A percentile compares a stretch with the other conserved stretches of the same genome.
These are phyloP conservation scores for Candida sphagnicola DNA, from an alignment of 805 yeast species.

Conservation along the genomic window DNA sequence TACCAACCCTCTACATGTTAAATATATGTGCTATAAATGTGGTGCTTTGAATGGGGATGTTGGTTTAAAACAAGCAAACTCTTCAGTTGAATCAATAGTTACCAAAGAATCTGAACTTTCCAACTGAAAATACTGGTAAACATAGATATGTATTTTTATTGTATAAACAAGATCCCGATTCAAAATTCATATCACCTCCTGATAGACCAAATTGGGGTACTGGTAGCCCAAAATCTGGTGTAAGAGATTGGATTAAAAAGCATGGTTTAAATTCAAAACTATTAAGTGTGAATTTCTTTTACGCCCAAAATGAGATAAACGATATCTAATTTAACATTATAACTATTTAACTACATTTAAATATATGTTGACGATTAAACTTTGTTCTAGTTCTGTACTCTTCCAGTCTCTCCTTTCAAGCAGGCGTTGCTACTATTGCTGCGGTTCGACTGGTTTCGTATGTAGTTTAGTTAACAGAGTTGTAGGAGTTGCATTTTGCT, in stretches of 20 bases:
- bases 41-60: conserved; percentile 38
- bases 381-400: too few relatives aligned
- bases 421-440: too few relatives aligned
- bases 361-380: not conserved
- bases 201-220: conserved; percentile 83
- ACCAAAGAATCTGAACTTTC: too few relatives aligned
- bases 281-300: conserved; percentile 77
- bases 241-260: conserved; percentile 65
- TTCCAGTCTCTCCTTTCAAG: too few relatives aligned
- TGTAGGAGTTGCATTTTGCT: too few relatives aligned
- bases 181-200: conserved; percentile 36
- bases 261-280: conserved; percentile 54
- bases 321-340: not conserved
- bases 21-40: conserved; percentile 65
- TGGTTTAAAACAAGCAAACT: conserved; percentile 1
- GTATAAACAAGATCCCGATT: conserved; percentile 58
- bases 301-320: conserved; percentile 55
- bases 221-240: conserved; percentile 76
- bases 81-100: conserved; percentile 1
- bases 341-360: conserved; percentile 2
- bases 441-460: too few relatives aligned
- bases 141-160: conserved; percentile 83
- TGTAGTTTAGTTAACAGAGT: too few relatives aligned
- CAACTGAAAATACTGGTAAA: conserved; percentile 82
- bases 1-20: conserved; percentile 43